A percentile compares a stretch with the other conserved stretches of the same genome.
Conservation (phyloP, 768 basidiomycete species). For the Royoungia palumana region DNA sequence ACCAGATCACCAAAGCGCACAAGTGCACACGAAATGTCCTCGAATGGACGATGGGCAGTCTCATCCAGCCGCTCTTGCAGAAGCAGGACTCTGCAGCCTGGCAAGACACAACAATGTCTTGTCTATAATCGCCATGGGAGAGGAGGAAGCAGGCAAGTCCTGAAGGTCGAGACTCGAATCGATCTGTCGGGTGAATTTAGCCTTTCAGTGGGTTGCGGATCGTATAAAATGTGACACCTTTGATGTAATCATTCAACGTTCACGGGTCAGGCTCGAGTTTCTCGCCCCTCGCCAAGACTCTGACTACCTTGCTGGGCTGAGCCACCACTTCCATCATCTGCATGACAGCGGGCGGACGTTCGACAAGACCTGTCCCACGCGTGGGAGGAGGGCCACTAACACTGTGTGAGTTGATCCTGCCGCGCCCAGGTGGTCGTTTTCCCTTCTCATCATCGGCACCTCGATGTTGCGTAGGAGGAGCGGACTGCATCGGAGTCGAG, state of each 20-base stretch:
- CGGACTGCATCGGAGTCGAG: conserved; percentile 27
- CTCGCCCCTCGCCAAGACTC: conserved; percentile 81
- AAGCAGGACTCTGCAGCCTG: conserved; percentile 23
- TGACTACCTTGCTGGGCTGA: conserved; percentile 70
- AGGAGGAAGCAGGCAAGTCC: conserved; percentile 19
- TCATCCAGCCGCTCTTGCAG: conserved; percentile 17
- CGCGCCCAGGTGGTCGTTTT: conserved; percentile 25
- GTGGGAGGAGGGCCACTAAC: conserved; percentile 14
- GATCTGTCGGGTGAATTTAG: conserved; percentile 8
- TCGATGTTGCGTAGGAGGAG: conserved; percentile 19
- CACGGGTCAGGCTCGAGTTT: conserved; percentile 60
- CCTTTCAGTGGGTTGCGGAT: not conserved
- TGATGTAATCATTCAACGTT: not conserved
- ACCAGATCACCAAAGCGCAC: conserved; percentile 16
- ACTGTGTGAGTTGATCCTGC: conserved; percentile 29
- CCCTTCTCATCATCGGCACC: conserved; percentile 33
- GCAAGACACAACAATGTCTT: conserved; percentile 19
- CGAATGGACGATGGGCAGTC: conserved; percentile 19
- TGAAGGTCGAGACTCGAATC: conserved; percentile 15
- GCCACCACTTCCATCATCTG: conserved; percentile 79
- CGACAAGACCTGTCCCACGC: conserved; percentile 52
- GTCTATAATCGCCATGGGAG: conserved; percentile 19
- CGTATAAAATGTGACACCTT: conserved; percentile 10
- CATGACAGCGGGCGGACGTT: conserved; percentile 73
- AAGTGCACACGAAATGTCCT: conserved; percentile 26